Evolutionary conservation across 805 yeast species (phyloP), one percentile per base, ranked within the genome.

Genomic region (Blastobotrys parvus): DNA sequence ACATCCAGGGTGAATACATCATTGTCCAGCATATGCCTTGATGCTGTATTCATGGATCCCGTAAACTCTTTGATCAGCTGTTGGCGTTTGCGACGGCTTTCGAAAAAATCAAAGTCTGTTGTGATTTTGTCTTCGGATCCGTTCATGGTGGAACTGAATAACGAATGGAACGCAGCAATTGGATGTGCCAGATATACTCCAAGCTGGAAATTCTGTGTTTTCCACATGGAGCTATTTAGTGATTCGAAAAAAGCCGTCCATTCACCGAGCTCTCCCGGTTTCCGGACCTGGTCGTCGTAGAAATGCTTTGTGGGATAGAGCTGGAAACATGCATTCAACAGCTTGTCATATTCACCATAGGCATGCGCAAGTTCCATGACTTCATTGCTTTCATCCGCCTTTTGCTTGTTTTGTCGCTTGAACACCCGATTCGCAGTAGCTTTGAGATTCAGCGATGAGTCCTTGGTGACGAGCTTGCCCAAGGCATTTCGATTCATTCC

Each of bases 231-330:
- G 10, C 47, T 49, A 31, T 61, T 60, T 57, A 81, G 60, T n/a
- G 63, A 38, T 57, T 89, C 97, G 48, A 79, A 74, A 57, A 82
- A 84, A 50, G 63, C 72, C 22, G 84, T 57, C 95, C 95, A 89
- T 48, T 85, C 92, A 34, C 83, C 73, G 6, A 87, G 64, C 20
- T 60, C 64, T 11, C 74, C 60, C 0, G 94, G 82, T 50, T 80
- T 80, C 6, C 51, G 50, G 21, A 85, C 61, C 38, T 77, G 67
- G 43, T 75, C 80, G 50, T 85, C 94, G 35, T 80, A 69, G 55
- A 78, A 78, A 23, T 75, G 78, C 45, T 77, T 70, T 21, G 71
- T 72, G 15, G 78, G 75, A 57, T 79, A 85, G 29, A 69, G 60
- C 39, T 80, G 73, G 61, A 86, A 88, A 56, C 89, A 82, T 1